Conservation (phyloP, 305 asterid species). For the Fraxinus sp. region DNA sequence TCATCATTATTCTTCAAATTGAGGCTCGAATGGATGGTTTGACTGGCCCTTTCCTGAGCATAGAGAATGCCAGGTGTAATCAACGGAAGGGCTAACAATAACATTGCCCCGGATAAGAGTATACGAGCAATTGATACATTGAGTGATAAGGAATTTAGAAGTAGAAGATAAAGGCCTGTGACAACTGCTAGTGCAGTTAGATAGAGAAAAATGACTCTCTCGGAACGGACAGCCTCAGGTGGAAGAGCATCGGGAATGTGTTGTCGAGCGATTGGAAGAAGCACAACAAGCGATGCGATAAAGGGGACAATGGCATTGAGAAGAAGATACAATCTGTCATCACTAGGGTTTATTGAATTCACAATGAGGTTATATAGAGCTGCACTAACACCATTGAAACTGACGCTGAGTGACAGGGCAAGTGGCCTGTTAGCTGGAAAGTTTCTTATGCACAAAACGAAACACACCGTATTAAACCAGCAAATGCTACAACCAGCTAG, state of each 20-base stretch:
- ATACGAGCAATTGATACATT: conserved; percentile 32
- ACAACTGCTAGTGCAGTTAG: conserved; percentile 38
- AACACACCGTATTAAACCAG: conserved; percentile 75
- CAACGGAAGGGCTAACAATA: conserved; percentile 46
- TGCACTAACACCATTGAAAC: conserved; percentile 66
- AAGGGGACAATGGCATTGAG: conserved; percentile 58
- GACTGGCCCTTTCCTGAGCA: conserved; percentile 21
- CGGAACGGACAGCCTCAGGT: conserved; percentile 20
- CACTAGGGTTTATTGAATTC: conserved; percentile 41
- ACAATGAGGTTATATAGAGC: conserved; percentile 59
- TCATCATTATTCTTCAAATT: conserved; percentile 26
- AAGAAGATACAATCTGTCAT: conserved; percentile 45
- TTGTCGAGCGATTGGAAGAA: conserved; percentile 31
- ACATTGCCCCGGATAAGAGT: conserved; percentile 41
- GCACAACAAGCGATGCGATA: conserved; percentile 34
- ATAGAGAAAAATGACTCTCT: conserved; percentile 34
- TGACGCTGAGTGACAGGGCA: conserved; percentile 57
- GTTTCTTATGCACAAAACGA: conserved; percentile 54
- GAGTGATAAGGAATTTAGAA: conserved; percentile 27
- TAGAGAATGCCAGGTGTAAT: conserved; percentile 22
- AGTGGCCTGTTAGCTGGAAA: conserved; percentile 48
- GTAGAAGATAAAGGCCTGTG: conserved; percentile 54
- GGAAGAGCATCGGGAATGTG: conserved; percentile 22
- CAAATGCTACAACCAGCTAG: conserved; percentile 64
- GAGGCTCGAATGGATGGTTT: conserved; percentile 13